These are phyloP conservation scores for Suhomyces tanzawaensis DNA, from an alignment of 805 yeast species.

Conservation along the genomic window DNA sequence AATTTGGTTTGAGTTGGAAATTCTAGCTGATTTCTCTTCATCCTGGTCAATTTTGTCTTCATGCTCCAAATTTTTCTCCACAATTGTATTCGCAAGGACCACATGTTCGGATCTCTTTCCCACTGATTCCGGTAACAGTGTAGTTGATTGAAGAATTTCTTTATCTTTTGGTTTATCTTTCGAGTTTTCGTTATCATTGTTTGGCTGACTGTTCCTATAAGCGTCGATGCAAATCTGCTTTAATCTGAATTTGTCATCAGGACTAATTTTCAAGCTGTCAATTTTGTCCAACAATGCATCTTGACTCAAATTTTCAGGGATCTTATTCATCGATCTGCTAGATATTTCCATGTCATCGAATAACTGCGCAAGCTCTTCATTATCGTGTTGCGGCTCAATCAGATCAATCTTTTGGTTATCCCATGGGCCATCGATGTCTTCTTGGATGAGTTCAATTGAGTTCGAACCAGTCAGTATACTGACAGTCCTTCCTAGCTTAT, in stretches of 20 bases:
- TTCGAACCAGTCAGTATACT: no score
- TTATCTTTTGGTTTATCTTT: slow-evolving; percentile 13
- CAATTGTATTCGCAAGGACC: no score
- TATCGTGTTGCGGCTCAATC: slow-evolving; percentile 1
- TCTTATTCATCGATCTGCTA: slow-evolving; percentile 29
- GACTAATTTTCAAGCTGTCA: slow-evolving; percentile 23
- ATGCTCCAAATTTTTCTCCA: no score
- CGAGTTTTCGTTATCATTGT: slow-evolving; percentile 9
- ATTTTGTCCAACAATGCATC: slow-evolving; percentile 23
- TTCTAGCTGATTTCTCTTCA: no score
- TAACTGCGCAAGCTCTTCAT: slow-evolving; percentile 27
- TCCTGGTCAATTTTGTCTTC: no score
- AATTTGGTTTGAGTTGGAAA: slow-evolving; percentile 9
- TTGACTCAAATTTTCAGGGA: slow-evolving; percentile 11
- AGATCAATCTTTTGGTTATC: background rate
- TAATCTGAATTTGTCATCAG: slow-evolving; percentile 28
- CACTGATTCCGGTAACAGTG: background rate
- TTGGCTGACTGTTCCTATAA: no score
- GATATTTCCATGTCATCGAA: slow-evolving; percentile 35
- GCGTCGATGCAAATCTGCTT: slow-evolving; percentile 23
- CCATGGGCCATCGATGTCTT: background rate
- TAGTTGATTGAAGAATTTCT: background rate
- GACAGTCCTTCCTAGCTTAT: background rate
- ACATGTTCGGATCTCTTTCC: no score
- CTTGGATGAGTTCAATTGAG: background rate